Evolutionary conservation across 495 filamentous ascomycete genomes (phyloP), one percentile per base, ranked within the genome.

Genomic region (Parathielavia appendiculata): DNA sequence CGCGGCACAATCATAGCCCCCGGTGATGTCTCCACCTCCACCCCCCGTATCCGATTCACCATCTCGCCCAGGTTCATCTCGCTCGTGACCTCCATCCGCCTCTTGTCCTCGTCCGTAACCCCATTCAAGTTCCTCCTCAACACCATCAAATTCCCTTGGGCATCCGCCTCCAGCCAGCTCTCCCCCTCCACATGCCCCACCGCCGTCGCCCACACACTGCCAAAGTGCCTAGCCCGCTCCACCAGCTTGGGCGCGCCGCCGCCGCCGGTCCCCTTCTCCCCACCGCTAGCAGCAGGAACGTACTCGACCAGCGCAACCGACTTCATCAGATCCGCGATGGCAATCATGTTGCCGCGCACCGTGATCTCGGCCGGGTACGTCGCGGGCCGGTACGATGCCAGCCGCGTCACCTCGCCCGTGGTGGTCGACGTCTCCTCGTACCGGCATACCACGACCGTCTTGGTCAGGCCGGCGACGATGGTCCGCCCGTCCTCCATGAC

Each of bases 301-400:
- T 83, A 91, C 65, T 90, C 73, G 12, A 96, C 75, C 11, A 97
- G 69, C 16, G 87, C 87, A 39, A 93, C 75, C 35, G 88, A 92
- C 75, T 97, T 96, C 91, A 96, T 97, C 40, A 99, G 75, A 63
- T 99, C 93, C 1, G 86, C 89, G 5, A 99, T 84, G 0, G 88
- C 88, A 60, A 97, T 92, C 30, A 82, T 77, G 56, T 87, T 80
- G 14, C 73, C 83, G 16, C 78, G 77, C 11, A 96, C 79, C 13
- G 83, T 79, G n/a, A 99, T 60, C 65, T 95, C 89, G 26, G 95
- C 82, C 2, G 93, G 95, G 32, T 88, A 88, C 0, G 90, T 96
- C 19, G 91, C 83, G 13, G 89, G 87, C 17, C 90, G 82, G 69
- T 89, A 97, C 12, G 81, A 83, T 43, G 86, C 86, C 10, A 86